Evolutionary conservation across 768 basidiomycete genomes (phyloP).

Genomic region (Ephemerocybe angulata): DNA sequence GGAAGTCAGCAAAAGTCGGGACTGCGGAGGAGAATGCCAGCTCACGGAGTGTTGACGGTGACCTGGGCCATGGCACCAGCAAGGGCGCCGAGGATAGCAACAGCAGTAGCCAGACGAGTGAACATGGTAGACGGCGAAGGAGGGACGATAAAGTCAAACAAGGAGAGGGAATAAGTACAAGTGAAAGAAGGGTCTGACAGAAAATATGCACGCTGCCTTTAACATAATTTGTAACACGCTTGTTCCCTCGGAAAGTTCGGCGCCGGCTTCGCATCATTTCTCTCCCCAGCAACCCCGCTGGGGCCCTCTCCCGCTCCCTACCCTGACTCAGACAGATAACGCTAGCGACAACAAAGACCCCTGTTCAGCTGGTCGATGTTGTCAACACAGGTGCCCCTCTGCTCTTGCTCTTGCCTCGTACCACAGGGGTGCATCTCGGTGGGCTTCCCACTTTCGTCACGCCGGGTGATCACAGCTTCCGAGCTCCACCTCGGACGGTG

Average conservation of each 20-base stretch:
- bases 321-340: too few relatives aligned
- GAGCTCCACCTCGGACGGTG: too few relatives aligned
- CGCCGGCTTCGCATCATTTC: neutral
- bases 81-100: slow-evolving; percentile 17
- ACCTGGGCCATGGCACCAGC: slow-evolving; percentile 21
- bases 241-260: neutral
- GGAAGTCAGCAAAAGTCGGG: slow-evolving; percentile 1
- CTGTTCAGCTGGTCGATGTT: too few relatives aligned
- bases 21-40: neutral
- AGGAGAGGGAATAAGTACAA: neutral
- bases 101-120: slow-evolving; percentile 15
- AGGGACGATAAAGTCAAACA: neutral
- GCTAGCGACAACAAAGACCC: too few relatives aligned
- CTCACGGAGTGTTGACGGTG: slow-evolving; percentile 25
- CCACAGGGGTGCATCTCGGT: too few relatives aligned
- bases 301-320: too few relatives aligned
- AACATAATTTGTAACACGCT: neutral
- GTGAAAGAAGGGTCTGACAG: slow-evolving; percentile 8
- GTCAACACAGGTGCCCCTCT: too few relatives aligned
- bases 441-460: too few relatives aligned
- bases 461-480: too few relatives aligned
- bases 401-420: too few relatives aligned
- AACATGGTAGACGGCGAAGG: slow-evolving; percentile 18
- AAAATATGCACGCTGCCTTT: neutral
- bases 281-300: neutral